Base-by-base conservation (phyloP, 2,329 filamentous ascomycete species). In the Penicillium vulpinum region DNA sequence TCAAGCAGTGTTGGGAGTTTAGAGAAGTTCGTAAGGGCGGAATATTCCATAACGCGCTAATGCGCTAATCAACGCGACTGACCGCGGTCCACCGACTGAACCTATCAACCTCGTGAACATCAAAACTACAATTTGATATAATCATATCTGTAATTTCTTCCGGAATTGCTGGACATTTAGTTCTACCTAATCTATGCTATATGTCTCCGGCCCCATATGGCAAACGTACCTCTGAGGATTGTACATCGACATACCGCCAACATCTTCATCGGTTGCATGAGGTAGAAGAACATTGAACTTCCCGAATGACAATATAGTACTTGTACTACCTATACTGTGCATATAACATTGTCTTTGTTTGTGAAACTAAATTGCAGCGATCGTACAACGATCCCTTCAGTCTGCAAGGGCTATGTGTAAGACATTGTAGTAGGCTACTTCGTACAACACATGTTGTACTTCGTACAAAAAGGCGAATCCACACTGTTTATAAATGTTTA, bases 51-150 rank as follows among this genome's bases (percentile, higher is more conserved):
- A 43, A 52, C 57, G 54, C 59, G 59, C 51, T 50, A 49, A 35
- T 56, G 54, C 59, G 59, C 51, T 50, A 49, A 35, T 56, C 40
- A 45, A 59, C 54, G 59, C 57, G 57, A 49, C 57, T 39, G 29
- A 50, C 49, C 47, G 47, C 48, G 22, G 26, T 33, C n/a, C 44
- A 39, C 22, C 35, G 45, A 22, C 2, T 28, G 11, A 15, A 31
- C 26, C 26, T 21, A 21, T 22, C 18, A 28, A 28, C 24, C 5
- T 44, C 11, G 1, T n/a, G 5, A 43, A 28, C 22, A 18, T 28
- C 16, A 13, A 18, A n/a, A 18, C 15, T 11, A 9, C 16, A 29
- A 29, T 29, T 45, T 18, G n/a, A 31, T 15, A 21, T 31, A 10
- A n/a, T 24, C 15, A 47, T 13, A 6, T 16, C 2, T 16, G 7